Evolutionary conservation across 1,284 basidiomycete genomes (phyloP), one percentile per base, ranked within the genome.

Genomic region (Cutaneotrichosporon curvatum): DNA sequence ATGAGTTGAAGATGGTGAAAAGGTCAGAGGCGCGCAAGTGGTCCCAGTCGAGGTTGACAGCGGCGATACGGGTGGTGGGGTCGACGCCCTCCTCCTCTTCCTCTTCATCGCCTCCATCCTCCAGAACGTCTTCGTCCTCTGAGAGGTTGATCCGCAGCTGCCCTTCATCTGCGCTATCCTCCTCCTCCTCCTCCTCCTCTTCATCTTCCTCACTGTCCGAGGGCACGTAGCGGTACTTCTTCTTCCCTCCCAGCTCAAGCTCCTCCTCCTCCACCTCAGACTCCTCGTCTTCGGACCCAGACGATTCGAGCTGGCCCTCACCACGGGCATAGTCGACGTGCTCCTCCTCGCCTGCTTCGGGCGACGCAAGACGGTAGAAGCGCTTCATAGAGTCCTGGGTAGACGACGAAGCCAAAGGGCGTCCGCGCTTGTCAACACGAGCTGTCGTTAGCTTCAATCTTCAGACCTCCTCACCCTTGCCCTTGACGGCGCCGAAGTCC

Each of bases 1-100:
- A 79, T 4, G 91, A 96, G 30, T 87, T 82, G 71, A 90, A 91
- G 35, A 98, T 87, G 70, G 88, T 90, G 79, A 81, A 96, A 20
- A 99, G 75, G 69, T 98, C 92, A 30, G 76, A 76, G 1, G 94
- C 89, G 40, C 86, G 84, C 46, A 98, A 81, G 72, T 97, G 81
- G 70, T 98, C 95, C 95, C 95, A 99, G 73, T 99, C 95, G 50
- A 98, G 79, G 67, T 98, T 97, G 58, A 99, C 94, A 22, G 86
- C 81, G 0, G 94, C 95, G 6, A 97, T 73, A 12, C 94, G 79
- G 38, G 75, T 78, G 1, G 87, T 88, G 2, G 73, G 68, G 14
- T 66, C 60, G 15, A 65, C 65, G 0, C 57, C 56, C 23, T 62
- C 61, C 25, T 68, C 65, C n/a, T 76, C 63, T 28, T 71, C 57